These are phyloP conservation scores for Fusarium longipes DNA, from an alignment of 2,329 filamentous ascomycete species.

Conservation along the genomic window DNA sequence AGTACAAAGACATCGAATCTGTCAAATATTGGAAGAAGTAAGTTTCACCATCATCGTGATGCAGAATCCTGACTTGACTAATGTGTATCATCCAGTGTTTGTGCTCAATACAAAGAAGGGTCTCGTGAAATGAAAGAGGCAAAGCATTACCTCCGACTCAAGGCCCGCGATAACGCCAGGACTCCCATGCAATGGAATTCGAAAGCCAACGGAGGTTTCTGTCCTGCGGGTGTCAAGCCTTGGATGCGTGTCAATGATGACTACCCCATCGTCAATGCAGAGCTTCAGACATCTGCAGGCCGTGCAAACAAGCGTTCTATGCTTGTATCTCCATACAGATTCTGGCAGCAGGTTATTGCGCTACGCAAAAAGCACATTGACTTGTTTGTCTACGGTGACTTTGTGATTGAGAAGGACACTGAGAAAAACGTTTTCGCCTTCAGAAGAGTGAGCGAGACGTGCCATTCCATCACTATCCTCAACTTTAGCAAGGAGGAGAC, in stretches of 20 bases:
- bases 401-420: slow-evolving; percentile 40
- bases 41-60: not conserved
- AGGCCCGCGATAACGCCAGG: slow-evolving; percentile 69
- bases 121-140: slow-evolving; percentile 49
- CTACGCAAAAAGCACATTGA: slow-evolving; percentile 48
- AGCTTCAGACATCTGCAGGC: slow-evolving; percentile 60
- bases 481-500: slow-evolving; percentile 45
- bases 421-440: slow-evolving; percentile 46
- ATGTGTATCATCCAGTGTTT: not conserved
- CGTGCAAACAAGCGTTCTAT: slow-evolving; percentile 11
- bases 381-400: slow-evolving; percentile 51
- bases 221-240: slow-evolving; percentile 50
- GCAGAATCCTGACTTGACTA: not conserved
- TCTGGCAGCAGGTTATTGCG: slow-evolving; percentile 47
- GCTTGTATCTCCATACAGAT: slow-evolving; percentile 48
- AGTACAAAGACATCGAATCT: slow-evolving; percentile 59
- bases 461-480: slow-evolving; percentile 44
- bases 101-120: not conserved
- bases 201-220: slow-evolving; percentile 50
- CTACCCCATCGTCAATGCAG: slow-evolving; percentile 63
- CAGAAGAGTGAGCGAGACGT: slow-evolving; percentile 42
- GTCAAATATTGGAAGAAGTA: slow-evolving; percentile 27
- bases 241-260: slow-evolving; percentile 52
- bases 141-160: slow-evolving; percentile 47
- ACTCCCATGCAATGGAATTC: slow-evolving; percentile 73